Percentiles rank a stretch among this genome's conserved stretches.
phyloP scores from a whole-genome alignment of 2,329 filamentous ascomycete genomes.

The Curvularia sp. region DNA sequence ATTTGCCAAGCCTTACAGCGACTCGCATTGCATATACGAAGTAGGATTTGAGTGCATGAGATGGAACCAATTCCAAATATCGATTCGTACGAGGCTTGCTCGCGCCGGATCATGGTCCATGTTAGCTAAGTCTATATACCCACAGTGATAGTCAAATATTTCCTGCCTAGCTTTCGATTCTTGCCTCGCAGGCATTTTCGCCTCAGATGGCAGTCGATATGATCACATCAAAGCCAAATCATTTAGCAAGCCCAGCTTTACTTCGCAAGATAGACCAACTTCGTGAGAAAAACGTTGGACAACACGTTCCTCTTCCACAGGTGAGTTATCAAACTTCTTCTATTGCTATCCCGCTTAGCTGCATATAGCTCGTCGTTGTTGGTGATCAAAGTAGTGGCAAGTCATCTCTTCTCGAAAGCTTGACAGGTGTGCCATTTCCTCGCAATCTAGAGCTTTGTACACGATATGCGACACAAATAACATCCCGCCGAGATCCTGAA shows the following conservation, averaged over 20 bases:
- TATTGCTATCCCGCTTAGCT: conserved; percentile 22
- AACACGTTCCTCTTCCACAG: conserved; percentile 7
- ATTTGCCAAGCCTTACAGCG: conserved; percentile 4
- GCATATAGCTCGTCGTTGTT: conserved; percentile 21
- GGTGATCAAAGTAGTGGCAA: conserved; percentile 34
- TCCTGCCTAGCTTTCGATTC: not conserved
- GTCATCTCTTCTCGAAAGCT: conserved; percentile 42
- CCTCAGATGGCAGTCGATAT: not conserved
- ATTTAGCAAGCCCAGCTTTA: conserved; percentile 7
- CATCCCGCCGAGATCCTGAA: conserved; percentile 54
- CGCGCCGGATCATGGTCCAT: not conserved
- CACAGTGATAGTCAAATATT: not conserved
- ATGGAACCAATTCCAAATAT: not conserved
- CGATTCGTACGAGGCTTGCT: not conserved
- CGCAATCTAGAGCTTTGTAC: conserved; percentile 59
- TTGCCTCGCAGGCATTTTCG: not conserved
- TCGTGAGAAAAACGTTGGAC: conserved; percentile 9
- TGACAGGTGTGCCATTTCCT: conserved; percentile 51
- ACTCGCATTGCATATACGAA: not conserved
- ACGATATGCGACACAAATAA: conserved; percentile 65
- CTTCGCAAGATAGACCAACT: conserved; percentile 10
- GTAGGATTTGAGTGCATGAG: conserved; percentile 3
- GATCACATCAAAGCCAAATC: conserved; percentile 1
- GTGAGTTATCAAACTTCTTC: conserved; percentile 36
- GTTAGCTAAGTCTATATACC: not conserved